phyloP scores from a whole-genome alignment of 768 basidiomycete species.

The Mycena olivaceomarginata region DNA sequence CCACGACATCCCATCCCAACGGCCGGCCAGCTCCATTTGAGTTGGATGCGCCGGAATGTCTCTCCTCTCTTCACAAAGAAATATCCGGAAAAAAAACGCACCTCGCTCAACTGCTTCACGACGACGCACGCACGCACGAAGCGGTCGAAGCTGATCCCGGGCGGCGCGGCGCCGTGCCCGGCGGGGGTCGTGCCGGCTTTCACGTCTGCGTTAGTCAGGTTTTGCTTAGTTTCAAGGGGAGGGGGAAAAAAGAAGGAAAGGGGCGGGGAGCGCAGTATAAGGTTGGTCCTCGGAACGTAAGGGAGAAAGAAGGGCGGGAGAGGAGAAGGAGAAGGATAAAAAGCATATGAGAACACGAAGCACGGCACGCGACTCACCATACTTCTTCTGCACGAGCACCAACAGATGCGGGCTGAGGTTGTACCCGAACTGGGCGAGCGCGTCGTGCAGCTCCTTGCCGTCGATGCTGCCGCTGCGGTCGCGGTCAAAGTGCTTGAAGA shows the following conservation, averaged over 20 bases:
- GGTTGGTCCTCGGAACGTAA: too few species aligned
- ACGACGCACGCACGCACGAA: slow-evolving; percentile 92
- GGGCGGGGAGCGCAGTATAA: too few species aligned
- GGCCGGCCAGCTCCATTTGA: too few species aligned
- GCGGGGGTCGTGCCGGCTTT: slow-evolving; percentile 69
- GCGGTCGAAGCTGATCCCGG: slow-evolving; percentile 89
- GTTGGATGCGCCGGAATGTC: too few species aligned
- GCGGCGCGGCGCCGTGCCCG: slow-evolving; percentile 52
- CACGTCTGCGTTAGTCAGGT: slow-evolving; percentile 64
- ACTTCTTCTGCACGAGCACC: slow-evolving; percentile 84
- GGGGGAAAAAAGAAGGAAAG: not conserved
- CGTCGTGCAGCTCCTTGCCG: slow-evolving; percentile 77
- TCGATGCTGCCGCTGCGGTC: slow-evolving; percentile 91
- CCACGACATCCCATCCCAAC: too few species aligned
- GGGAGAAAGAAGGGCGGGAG: too few species aligned
- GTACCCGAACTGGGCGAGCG: slow-evolving; percentile 86
- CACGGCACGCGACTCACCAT: slow-evolving; percentile 67
- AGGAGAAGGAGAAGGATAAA: not conserved
- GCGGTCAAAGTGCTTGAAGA: slow-evolving; percentile 90
- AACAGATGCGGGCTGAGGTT: slow-evolving; percentile 82
- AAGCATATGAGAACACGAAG: not conserved
- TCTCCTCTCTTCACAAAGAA: slow-evolving; percentile 62
- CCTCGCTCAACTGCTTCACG: slow-evolving; percentile 85
- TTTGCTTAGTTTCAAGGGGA: not conserved
- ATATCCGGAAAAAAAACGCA: slow-evolving; percentile 36